Conservation (phyloP, 306 rosid species). For the peach (Prunus persica) region DNA sequence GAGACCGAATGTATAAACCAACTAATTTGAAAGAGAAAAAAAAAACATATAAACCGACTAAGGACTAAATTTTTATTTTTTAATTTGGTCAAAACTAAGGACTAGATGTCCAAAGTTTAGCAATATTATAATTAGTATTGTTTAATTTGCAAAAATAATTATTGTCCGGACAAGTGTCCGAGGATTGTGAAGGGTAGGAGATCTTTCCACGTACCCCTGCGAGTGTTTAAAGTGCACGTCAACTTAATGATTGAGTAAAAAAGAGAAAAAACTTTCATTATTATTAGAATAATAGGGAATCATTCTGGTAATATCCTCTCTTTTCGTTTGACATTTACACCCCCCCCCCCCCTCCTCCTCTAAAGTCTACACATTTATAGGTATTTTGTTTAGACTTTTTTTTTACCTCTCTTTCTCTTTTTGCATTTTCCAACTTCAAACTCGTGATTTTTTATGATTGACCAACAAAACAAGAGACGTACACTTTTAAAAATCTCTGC, state of each 20-base stretch:
- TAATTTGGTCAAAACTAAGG: background rate
- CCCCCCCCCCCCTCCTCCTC: too few relatives aligned
- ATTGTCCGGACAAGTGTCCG: background rate
- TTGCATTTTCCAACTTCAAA: too few relatives aligned
- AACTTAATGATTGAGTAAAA: background rate
- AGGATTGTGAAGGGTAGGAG: background rate
- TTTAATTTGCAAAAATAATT: background rate
- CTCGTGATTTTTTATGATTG: too few relatives aligned
- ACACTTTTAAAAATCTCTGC: too few relatives aligned
- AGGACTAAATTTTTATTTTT: background rate
- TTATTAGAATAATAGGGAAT: background rate
- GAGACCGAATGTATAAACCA: too few relatives aligned
- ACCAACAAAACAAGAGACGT: too few relatives aligned
- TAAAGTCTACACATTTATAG: background rate
- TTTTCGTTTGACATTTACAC: too few relatives aligned
- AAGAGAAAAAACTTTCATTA: background rate
- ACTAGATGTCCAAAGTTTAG: background rate
- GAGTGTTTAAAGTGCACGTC: background rate
- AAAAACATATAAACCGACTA: background rate
- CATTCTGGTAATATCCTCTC: slow-evolving; percentile 5
- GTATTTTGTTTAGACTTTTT: too few relatives aligned
- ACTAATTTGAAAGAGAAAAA: too few relatives aligned
- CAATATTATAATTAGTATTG: background rate
- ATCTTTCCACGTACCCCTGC: background rate
- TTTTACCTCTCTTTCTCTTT: too few relatives aligned